Evolutionary conservation across 768 basidiomycete species (phyloP), one percentile per base, ranked within the genome.

Genomic region (Phanerochaete sordida): DNA sequence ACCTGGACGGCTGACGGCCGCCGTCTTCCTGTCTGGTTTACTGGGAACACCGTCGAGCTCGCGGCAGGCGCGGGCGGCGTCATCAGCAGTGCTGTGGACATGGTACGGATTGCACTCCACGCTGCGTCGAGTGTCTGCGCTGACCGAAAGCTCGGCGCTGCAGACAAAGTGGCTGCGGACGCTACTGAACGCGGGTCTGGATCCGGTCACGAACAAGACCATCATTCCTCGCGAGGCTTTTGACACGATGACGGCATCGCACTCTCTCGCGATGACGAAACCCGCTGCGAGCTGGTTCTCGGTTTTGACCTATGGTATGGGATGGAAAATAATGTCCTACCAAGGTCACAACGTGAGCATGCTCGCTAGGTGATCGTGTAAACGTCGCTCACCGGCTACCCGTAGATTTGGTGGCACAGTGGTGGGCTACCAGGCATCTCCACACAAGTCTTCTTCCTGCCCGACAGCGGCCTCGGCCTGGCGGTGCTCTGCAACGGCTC

Each of bases 61-160:
- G 62, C 66, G 13, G 74, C 77, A 8, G 80, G 80, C 9, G 61
- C 79, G 0, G 78, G 76, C 2, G 80, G 78, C 1, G 39, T 81
- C n/a, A 76, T 80, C 31, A 77, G 79, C 31, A 78, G 61, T 30
- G 72, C 70, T 0, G 56, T 72, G n/a, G 80, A 82, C 37, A 72
- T 83, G 76, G 81, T 76, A 30, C n/a, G n/a, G n/a, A 35, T 35
- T 35, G 6, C 13, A 7, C 33, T 13, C 33, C 33, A 7, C 6
- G 33, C 13, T 35, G 33, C 13, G 33, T 35, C 13, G n/a, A n/a
- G n/a, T n/a, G n/a, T n/a, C n/a, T n/a, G n/a, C n/a, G n/a, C n/a
- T n/a, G n/a, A n/a, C n/a, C n/a, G n/a, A n/a, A n/a, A n/a, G n/a
- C 13, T 6, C 11, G 48, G 15, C 6, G 11, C 21, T 46, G 3